phyloP scores from a whole-genome alignment of 208 protist genomes.

The Wallacemonas collosoma region DNA sequence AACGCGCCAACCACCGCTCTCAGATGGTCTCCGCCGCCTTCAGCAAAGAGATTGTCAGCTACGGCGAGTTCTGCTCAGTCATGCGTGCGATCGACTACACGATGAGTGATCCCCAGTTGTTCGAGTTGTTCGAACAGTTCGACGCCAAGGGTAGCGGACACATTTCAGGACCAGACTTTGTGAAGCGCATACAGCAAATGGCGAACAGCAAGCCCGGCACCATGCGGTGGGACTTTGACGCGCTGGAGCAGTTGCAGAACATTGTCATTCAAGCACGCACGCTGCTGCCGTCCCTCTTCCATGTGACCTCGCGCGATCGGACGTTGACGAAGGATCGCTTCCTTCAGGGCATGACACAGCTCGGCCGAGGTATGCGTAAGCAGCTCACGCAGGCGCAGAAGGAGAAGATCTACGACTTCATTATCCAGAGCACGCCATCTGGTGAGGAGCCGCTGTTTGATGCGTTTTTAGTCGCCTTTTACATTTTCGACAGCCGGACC shows the following conservation, averaged over 20 bases:
- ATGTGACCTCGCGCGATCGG: constrained; percentile 60
- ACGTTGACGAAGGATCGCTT: constrained; percentile 62
- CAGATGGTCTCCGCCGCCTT: constrained; percentile 76
- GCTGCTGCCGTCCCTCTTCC: constrained; percentile 71
- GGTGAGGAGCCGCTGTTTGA: constrained; percentile 62
- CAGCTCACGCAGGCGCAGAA: constrained; percentile 75
- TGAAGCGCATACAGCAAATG: constrained; percentile 56
- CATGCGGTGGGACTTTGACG: constrained; percentile 81
- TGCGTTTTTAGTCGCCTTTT: constrained; percentile 66
- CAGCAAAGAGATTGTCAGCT: constrained; percentile 76
- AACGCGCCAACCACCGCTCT: constrained; percentile 75
- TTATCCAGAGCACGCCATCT: constrained; percentile 44
- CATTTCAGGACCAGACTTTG: constrained; percentile 73
- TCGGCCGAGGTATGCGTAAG: constrained; percentile 78
- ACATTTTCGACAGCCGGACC: constrained; percentile 65
- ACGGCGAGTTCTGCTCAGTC: constrained; percentile 89
- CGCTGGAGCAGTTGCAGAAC: constrained; percentile 87
- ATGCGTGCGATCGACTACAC: constrained; percentile 86
- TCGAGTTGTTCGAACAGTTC: constrained; percentile 82
- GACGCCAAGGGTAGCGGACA: constrained; percentile 58
- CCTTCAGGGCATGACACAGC: constrained; percentile 65
- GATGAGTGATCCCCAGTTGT: constrained; percentile 80
- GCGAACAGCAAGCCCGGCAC: constrained; percentile 51
- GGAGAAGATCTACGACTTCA: constrained; percentile 76
- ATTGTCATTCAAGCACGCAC: constrained; percentile 84